A percentile compares a stretch with the other conserved stretches of the same genome.
Evolutionary conservation across 2,329 filamentous ascomycete species (phyloP).

Genomic region (Phymatotrichopsis omnivora): DNA sequence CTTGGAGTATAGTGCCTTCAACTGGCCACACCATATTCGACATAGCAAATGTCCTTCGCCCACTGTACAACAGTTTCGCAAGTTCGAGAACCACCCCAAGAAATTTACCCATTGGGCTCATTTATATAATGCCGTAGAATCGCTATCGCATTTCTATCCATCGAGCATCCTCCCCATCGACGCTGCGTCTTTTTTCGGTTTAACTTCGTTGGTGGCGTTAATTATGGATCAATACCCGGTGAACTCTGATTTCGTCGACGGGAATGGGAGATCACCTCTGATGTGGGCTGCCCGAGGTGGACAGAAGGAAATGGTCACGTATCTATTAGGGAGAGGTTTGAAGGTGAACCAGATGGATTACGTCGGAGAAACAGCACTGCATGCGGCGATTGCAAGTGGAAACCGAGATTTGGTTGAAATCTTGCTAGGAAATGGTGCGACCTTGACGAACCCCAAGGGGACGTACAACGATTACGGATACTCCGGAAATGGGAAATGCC

Average conservation of each 20-base stretch:
- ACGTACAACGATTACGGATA: no score
- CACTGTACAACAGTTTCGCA: neutral
- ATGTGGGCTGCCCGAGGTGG: no score
- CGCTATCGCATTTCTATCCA: no score
- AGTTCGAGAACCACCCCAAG: neutral
- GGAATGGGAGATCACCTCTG: no score
- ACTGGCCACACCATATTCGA: neutral
- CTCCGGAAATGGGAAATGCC: no score
- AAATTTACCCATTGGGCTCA: neutral
- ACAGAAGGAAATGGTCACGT: neutral
- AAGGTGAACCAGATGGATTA: neutral
- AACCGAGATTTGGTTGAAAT: no score
- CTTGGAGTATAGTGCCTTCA: neutral
- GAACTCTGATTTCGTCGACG: no score
- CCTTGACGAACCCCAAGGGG: no score
- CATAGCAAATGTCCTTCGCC: neutral
- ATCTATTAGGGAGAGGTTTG: neutral
- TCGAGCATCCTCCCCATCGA: neutral
- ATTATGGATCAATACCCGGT: no score
- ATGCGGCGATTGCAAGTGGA: no score
- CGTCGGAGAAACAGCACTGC: neutral
- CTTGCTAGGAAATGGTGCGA: no score
- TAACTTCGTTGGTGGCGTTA: neutral
- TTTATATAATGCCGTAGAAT: neutral
- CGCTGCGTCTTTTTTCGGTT: neutral